Conservation (phyloP, 1,139 yeast species). For the Pichia sp. region DNA sequence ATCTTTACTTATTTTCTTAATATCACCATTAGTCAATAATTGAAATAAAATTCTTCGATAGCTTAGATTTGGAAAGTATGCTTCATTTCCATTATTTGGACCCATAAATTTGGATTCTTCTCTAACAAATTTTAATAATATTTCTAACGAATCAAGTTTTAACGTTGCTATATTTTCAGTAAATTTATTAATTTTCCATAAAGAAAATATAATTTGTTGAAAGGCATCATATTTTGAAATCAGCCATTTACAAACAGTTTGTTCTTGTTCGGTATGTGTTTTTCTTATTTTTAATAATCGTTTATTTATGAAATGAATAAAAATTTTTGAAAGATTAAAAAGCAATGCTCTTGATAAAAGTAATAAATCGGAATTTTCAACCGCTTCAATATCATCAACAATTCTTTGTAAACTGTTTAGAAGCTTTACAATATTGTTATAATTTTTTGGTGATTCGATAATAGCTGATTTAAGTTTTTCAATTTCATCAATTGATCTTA, state of each 20-base stretch:
- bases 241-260: constrained; percentile 56
- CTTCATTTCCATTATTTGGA: constrained; percentile 46
- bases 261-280: constrained; percentile 39
- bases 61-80: constrained; percentile 58
- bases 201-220: constrained; percentile 39
- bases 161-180: constrained; percentile 35
- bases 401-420: constrained; percentile 22
- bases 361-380: constrained; percentile 26
- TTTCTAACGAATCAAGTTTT: constrained; percentile 59
- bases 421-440: constrained; percentile 40
- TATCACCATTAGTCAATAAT: constrained; percentile 39
- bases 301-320: constrained; percentile 43
- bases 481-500: constrained; percentile 30
- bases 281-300: constrained; percentile 26
- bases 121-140: constrained; percentile 54
- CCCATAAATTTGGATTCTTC: constrained; percentile 53
- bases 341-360: constrained; percentile 43
- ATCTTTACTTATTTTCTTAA: constrained; percentile 29
- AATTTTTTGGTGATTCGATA: constrained; percentile 37
- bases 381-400: constrained; percentile 25
- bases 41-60: constrained; percentile 42
- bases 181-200: constrained; percentile 31
- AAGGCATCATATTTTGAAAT: constrained; percentile 52
- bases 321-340: constrained; percentile 48
- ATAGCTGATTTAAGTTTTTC: constrained; percentile 33